phyloP scores from a whole-genome alignment of 2,329 filamentous ascomycete species.

The Fusarium sp. region DNA sequence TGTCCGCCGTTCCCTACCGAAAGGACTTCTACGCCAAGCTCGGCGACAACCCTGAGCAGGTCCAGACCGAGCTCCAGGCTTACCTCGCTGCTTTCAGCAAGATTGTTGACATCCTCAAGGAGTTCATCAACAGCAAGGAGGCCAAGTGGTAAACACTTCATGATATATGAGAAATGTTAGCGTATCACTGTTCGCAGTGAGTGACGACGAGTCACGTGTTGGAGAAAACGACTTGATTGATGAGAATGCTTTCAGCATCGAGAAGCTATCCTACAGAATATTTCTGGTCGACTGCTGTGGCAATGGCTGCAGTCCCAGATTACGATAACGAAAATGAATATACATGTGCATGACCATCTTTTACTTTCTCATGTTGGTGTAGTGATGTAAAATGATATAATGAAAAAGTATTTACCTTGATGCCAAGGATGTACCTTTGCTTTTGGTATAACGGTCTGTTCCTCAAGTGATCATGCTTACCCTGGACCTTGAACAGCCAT shows the following conservation, averaged over 20 bases:
- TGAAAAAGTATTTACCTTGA: too few species aligned
- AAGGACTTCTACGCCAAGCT: slow-evolving; percentile 94
- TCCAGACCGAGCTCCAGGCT: slow-evolving; percentile 70
- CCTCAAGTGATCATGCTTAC: neutral
- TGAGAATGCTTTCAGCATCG: slow-evolving; percentile 6
- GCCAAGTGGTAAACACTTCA: slow-evolving; percentile 64
- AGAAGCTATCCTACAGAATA: slow-evolving; percentile 16
- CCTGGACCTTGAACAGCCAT: neutral
- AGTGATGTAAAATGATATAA: too few species aligned
- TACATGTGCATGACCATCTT: slow-evolving; percentile 6
- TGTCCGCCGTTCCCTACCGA: slow-evolving; percentile 92
- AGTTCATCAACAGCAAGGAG: slow-evolving; percentile 65
- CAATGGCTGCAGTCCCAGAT: slow-evolving; percentile 7
- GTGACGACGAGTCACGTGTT: slow-evolving; percentile 16
- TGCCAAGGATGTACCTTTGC: too few species aligned
- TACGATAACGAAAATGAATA: slow-evolving; percentile 35
- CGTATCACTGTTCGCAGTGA: neutral
- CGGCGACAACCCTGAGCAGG: slow-evolving; percentile 72
- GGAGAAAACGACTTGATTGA: slow-evolving; percentile 18
- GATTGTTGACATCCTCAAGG: slow-evolving; percentile 79
- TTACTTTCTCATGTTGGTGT: too few species aligned
- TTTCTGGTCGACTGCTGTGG: slow-evolving; percentile 4
- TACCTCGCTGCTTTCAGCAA: slow-evolving; percentile 85
- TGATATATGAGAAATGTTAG: slow-evolving; percentile 3
- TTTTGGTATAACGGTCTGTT: too few species aligned